Evolutionary conservation across 2,329 filamentous ascomycete genomes (phyloP).

Genomic region (Colletotrichum acutatum): DNA sequence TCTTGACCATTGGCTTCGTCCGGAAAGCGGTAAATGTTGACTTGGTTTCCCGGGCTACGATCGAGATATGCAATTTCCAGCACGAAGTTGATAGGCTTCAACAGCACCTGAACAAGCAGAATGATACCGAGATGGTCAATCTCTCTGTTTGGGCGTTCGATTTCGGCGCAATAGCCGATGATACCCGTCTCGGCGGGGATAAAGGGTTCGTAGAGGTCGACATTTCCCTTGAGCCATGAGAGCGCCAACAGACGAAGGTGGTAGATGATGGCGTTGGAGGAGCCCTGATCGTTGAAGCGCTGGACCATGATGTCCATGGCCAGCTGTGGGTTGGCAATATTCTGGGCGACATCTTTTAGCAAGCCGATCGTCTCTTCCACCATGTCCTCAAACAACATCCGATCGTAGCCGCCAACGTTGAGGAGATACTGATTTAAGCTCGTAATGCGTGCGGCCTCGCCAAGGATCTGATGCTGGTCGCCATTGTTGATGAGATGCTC

Average conservation of each 20-base stretch:
- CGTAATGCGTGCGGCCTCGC: constrained; percentile 78
- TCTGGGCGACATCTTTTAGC: constrained; percentile 70
- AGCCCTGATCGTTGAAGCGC: constrained; percentile 78
- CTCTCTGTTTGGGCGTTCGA: constrained; percentile 82
- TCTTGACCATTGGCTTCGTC: constrained; percentile 62
- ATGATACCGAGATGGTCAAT: constrained; percentile 91
- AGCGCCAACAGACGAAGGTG: constrained; percentile 85
- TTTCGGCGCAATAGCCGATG: constrained; percentile 74
- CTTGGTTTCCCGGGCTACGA: constrained; percentile 79
- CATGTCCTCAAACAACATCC: constrained; percentile 84
- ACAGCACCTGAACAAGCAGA: constrained; percentile 80
- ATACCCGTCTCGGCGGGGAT: constrained; percentile 69
- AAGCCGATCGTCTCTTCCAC: constrained; percentile 78
- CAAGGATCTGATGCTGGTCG: constrained; percentile 72
- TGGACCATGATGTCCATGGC: constrained; percentile 66
- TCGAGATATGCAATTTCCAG: constrained; percentile 94
- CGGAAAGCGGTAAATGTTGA: constrained; percentile 77
- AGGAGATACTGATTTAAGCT: constrained; percentile 78
- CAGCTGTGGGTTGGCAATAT: constrained; percentile 69
- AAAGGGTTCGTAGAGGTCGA: constrained; percentile 77
- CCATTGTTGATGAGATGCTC: constrained; percentile 80
- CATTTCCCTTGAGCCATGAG: constrained; percentile 83
- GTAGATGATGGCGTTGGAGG: constrained; percentile 83
- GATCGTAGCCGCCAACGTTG: constrained; percentile 76
- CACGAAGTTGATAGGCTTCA: constrained; percentile 81